Percentiles rank a stretch among this genome's conserved stretches.
These are phyloP conservation scores for Exobasidium rhododendri DNA, from an alignment of 1,284 basidiomycete genomes.

Conservation along the genomic window DNA sequence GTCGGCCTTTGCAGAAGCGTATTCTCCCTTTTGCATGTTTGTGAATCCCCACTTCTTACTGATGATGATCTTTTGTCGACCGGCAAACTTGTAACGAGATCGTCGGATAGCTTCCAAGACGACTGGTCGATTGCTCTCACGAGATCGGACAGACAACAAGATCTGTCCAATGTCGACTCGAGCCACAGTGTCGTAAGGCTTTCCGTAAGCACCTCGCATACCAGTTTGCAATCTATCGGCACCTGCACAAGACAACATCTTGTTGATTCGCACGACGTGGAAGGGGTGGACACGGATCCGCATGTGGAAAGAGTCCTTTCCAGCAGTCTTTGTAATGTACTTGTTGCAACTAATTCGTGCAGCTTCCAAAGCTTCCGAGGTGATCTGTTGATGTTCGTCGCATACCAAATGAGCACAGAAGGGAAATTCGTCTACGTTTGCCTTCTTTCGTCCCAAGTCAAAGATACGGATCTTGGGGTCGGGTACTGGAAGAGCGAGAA, in stretches of 20 bases:
- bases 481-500: constrained; percentile 30
- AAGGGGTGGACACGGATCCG: constrained; percentile 96
- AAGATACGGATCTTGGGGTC: constrained; percentile 56
- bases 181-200: constrained; percentile 92
- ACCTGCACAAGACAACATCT: constrained; percentile 99
- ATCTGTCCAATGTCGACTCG: constrained; percentile 97
- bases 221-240: constrained; percentile 95
- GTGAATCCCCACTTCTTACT: constrained; percentile 75
- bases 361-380: constrained; percentile 92
- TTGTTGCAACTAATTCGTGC: constrained; percentile 99
- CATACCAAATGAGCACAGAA: constrained; percentile 81
- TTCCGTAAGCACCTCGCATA: constrained; percentile 99
- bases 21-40: constrained; percentile 85
- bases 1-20: constrained; percentile 80
- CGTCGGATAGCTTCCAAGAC: constrained; percentile 83
- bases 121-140: constrained; percentile 80
- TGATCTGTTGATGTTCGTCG: constrained; percentile 97
- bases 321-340: constrained; percentile 95
- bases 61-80: constrained; percentile 97
- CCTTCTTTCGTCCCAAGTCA: constrained; percentile 91
- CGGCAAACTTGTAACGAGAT: constrained; percentile 98
- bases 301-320: constrained; percentile 98
- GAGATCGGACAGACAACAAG: constrained; percentile 90
- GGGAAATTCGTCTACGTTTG: constrained; percentile 88
- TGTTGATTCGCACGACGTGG: constrained; percentile 99